Conservation (phyloP, 225 moss, liverwort and hornwort genomes). For the Pseudisothecium myosuroides region DNA sequence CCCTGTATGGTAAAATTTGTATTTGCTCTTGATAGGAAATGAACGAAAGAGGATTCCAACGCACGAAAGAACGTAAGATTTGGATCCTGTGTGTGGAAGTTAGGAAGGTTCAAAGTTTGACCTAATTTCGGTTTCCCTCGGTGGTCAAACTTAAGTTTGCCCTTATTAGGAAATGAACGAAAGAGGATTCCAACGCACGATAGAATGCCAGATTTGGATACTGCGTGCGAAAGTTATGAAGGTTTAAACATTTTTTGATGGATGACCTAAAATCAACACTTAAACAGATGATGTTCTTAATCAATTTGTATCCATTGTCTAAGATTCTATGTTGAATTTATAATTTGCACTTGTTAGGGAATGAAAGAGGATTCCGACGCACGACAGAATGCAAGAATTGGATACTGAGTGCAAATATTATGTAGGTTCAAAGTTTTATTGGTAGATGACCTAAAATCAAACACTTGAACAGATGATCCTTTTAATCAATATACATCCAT, state of each 20-base stretch:
- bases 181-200: too few relatives aligned
- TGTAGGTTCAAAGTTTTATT: neutral
- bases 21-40: neutral
- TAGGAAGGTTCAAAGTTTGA: neutral
- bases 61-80: neutral
- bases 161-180: too few relatives aligned
- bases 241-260: neutral
- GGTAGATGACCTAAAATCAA: neutral
- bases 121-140: too few relatives aligned
- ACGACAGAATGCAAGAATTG: neutral
- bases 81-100: neutral
- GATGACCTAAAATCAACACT: neutral
- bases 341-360: neutral
- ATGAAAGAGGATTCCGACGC: neutral
- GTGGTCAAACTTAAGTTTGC: too few relatives aligned
- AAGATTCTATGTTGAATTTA: neutral
- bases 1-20: too few relatives aligned
- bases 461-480: neutral
- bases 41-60: neutral
- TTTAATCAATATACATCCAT: neutral
- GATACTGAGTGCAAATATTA: neutral
- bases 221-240: neutral
- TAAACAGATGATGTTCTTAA: neutral
- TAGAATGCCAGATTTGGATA: neutral
- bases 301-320: neutral